Evolutionary conservation across 768 basidiomycete species (phyloP).

Genomic region (Crucibulum laeve): DNA sequence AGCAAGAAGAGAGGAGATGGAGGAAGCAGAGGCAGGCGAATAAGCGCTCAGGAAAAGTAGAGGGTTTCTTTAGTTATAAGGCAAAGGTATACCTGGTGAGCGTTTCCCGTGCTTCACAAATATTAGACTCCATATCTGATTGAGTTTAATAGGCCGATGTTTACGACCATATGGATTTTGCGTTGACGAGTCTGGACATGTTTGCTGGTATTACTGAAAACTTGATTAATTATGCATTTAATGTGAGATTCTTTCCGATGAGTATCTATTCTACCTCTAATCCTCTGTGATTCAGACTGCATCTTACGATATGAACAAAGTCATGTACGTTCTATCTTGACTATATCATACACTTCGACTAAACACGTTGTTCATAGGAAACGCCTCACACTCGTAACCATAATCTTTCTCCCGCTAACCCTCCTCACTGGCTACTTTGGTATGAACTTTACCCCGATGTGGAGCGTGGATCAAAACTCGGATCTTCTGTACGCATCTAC

Average conservation of each 20-base stretch:
- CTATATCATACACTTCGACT: conserved; percentile 1
- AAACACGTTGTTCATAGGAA: conserved; percentile 35
- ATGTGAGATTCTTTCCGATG: conserved; percentile 35
- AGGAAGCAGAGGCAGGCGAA: not conserved
- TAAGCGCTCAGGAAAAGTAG: not conserved
- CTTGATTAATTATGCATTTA: conserved; percentile 71
- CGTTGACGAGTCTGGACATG: conserved; percentile 67
- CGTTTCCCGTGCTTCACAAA: conserved; percentile 2
- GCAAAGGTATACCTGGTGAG: conserved; percentile 63
- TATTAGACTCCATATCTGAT: not conserved
- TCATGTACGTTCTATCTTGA: conserved; percentile 42
- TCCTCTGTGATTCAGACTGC: conserved; percentile 42
- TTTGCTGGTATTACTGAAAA: conserved; percentile 69
- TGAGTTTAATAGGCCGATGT: conserved; percentile 57
- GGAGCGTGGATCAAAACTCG: conserved; percentile 39
- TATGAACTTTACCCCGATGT: conserved; percentile 61
- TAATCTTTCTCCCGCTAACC: conserved; percentile 68
- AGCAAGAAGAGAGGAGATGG: not conserved
- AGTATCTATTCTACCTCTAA: conserved; percentile 2
- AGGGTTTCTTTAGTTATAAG: conserved; percentile 49
- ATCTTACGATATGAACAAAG: conserved; percentile 72
- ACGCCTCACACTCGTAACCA: conserved; percentile 61
- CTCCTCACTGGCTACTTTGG: conserved; percentile 69
- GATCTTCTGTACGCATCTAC: conserved; percentile 39
- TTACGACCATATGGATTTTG: conserved; percentile 73